A percentile compares a stretch with the other conserved stretches of the same genome.
Evolutionary conservation across 2,329 filamentous ascomycete species (phyloP).

Genomic region (Diaporthe caulivora): DNA sequence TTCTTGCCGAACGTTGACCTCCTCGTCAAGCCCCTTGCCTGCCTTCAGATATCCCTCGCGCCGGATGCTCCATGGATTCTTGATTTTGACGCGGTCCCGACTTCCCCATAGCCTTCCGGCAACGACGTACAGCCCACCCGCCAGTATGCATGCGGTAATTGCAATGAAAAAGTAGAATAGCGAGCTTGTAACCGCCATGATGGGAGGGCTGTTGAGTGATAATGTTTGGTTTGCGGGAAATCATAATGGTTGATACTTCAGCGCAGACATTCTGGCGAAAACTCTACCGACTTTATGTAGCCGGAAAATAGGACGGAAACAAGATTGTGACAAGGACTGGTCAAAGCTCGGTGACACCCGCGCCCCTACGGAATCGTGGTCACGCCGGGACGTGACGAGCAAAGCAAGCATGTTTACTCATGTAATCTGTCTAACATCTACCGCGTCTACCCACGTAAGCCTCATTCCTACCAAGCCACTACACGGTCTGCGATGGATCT

Average conservation of each 20-base stretch:
- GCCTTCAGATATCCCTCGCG: neutral
- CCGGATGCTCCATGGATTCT: rapidly evolving
- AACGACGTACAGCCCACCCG: neutral
- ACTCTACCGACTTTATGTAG: neutral
- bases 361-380: neutral
- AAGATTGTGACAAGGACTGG: neutral
- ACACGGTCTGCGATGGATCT: neutral
- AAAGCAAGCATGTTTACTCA: neutral
- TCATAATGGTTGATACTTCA: neutral
- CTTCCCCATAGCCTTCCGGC: neutral
- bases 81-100: neutral
- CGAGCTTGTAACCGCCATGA: neutral
- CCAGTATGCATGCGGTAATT: neutral
- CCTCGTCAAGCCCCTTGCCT: neutral
- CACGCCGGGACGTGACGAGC: neutral
- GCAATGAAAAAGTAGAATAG: neutral
- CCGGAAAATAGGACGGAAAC: neutral
- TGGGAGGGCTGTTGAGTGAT: neutral
- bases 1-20: no score
- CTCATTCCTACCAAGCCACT: neutral
- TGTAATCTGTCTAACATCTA: neutral
- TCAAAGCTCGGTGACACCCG: neutral
- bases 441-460: neutral
- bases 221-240: neutral
- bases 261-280: no score